Evolutionary conservation across 2,329 filamentous ascomycete species (phyloP), one percentile per base, ranked within the genome.

Genomic region (Escovopsis sp.): DNA sequence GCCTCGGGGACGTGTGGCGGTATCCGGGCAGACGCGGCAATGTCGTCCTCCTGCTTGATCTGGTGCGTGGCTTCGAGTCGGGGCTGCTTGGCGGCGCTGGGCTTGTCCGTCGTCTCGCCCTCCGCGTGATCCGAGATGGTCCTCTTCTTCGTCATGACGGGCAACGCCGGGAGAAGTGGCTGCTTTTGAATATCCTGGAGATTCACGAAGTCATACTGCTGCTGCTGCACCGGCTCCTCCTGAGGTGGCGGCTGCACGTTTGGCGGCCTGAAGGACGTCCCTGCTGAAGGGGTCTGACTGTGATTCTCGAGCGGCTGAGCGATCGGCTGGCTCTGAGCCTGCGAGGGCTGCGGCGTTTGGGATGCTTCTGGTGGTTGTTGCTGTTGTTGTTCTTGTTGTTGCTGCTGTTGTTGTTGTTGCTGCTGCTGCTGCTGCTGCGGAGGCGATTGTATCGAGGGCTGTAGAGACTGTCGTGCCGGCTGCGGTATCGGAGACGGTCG

Each of bases 171-270:
- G 2, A 53, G 50, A 16, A 50, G 49, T 5, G 58, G 58, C 10
- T 55, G 47, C 34, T 54, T 54, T 37, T 63, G 58, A 14, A 64
- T 61, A 37, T 63, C 58, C 42, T 61, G 58, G 34, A 61, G 48
- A 35, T 62, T 64, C 31, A 64, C 61, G 48, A 58, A 63, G 36
- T 59, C 53, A 39, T 56, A 39, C 35, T 51, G 54, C 29, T 46
- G 54, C 29, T 46, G 50, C 15, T 49, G 46, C 27, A 30, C 27
- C 3, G 27, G 27, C n/a, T 45, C 44, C 41, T 51, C 47, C n/a
- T 45, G 47, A 6, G 13, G 33, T 24, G 48, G 41, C 24, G 46
- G 47, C 20, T 49, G 49, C n/a, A 48, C 34, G 31, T 30, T 30
- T 11, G 11, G 11, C 38, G 13, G 46, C 43, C 30, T 51, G 43